Evolutionary conservation across 176 grass and related monocot species (phyloP), one percentile per base, ranked within the genome.

Genomic region (Olyra latifolia): DNA sequence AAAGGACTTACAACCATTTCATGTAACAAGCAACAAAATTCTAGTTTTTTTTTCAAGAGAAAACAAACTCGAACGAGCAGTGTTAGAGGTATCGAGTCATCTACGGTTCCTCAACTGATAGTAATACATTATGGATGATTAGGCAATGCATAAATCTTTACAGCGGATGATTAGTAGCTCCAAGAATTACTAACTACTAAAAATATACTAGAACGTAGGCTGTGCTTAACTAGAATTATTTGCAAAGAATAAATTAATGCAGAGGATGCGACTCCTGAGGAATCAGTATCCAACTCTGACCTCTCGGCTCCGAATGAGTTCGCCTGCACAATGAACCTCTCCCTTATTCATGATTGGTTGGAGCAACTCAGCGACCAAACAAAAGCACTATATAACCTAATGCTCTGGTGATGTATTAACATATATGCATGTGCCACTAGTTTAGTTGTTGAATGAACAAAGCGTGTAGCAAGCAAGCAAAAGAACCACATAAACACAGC

Each of bases 401-500:
- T 11, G 4, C 35, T 10, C 12, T 17, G 79, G 32, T 4, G 32
- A 35, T 35, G 32, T 15, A 7, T 30, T 23, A 44, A 74, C 10
- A 23, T 54, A 67, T 32, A 54, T 65, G 64, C 77, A 46, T 25
- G 40, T 23, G 64, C 15, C 56, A 45, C 39, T 65, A 66, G 82
- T 57, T 89, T 65, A 46, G 40, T n/a, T 13, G 39, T 39, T 20
- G 25, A 17, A 62, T 53, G 22, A 44, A 15, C 24, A 11, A 69
- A 63, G 7, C 61, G 30, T n/a, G 41, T 48, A 41, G 28, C 44
- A 38, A 38, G 44, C 61, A 28, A 71, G 38, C 27, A 68, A 55
- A 89, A 82, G 46, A 60, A 19, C 64, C 72, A 77, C 82, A 76
- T 10, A 35, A 24, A 45, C 65, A 66, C 69, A 71, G 72, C 55